A percentile compares a stretch with the other conserved stretches of the same genome.
phyloP scores from a whole-genome alignment of 352 stramenopile species.

The Phytophthora pini region DNA sequence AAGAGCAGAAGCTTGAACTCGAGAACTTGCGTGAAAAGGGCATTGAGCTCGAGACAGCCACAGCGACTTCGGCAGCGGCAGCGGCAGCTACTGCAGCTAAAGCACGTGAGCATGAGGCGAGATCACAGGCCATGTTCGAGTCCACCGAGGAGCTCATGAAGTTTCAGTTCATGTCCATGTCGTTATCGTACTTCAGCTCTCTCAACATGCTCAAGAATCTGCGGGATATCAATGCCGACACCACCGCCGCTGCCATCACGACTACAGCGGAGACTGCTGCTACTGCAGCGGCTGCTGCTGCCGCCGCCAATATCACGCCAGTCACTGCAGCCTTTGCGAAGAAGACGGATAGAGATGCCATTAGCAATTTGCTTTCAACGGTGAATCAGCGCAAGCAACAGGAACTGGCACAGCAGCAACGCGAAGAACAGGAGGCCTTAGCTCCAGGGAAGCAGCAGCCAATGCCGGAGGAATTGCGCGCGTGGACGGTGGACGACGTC shows the following conservation, averaged over 20 bases:
- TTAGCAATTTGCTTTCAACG: conserved; percentile 63
- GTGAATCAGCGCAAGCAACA: conserved; percentile 78
- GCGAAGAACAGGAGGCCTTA: conserved; percentile 70
- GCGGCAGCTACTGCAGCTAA: conserved; percentile 91
- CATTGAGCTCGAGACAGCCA: conserved; percentile 92
- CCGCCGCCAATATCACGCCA: conserved; percentile 88
- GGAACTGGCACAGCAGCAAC: conserved; percentile 63
- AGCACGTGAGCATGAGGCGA: conserved; percentile 91
- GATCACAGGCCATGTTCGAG: conserved; percentile 91
- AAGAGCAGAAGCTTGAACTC: conserved; percentile 94
- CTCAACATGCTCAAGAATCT: conserved; percentile 96
- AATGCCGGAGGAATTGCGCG: conserved; percentile 71
- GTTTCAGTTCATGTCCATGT: conserved; percentile 98
- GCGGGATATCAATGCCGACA: conserved; percentile 94
- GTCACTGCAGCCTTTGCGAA: conserved; percentile 31
- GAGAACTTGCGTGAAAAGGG: conserved; percentile 91
- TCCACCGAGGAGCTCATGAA: conserved; percentile 97
- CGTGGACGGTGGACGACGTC: conserved; percentile 93
- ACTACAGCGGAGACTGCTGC: conserved; percentile 90
- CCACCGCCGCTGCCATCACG: conserved; percentile 86
- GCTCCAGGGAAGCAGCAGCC: conserved; percentile 54
- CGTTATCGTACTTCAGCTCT: conserved; percentile 94
- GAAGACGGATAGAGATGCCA: conserved; percentile 67
- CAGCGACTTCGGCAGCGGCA: conserved; percentile 90
- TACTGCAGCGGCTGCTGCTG: conserved; percentile 82